A percentile compares a stretch with the other conserved stretches of the same genome.
Conservation (phyloP, 148 eudicot species). For the Simmondsia chinensis region DNA sequence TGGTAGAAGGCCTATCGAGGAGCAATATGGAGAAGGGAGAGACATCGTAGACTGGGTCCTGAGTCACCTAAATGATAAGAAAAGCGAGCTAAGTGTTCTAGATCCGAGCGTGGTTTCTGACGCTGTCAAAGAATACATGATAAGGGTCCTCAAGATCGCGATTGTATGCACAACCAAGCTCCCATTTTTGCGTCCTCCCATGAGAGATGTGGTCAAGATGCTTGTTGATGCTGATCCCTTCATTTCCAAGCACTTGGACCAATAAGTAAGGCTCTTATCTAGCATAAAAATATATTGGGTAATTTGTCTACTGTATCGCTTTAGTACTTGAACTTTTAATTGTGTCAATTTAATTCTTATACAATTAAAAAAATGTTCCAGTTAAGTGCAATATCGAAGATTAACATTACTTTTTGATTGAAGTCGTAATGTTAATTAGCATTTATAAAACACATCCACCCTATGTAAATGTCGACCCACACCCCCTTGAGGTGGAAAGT, state of each 20-base stretch:
- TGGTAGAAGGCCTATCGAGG: slow-evolving; percentile 58
- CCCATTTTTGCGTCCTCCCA: slow-evolving; percentile 61
- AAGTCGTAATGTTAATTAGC: too few species aligned
- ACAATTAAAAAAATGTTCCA: too few species aligned
- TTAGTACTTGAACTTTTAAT: too few species aligned
- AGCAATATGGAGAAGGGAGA: slow-evolving; percentile 65
- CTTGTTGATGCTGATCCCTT: slow-evolving; percentile 55
- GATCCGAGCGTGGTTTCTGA: slow-evolving; percentile 10
- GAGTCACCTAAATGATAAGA: slow-evolving; percentile 14
- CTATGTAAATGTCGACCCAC: too few species aligned
- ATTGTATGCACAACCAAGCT: slow-evolving; percentile 60
- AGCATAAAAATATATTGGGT: background rate
- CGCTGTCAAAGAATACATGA: slow-evolving; percentile 14
- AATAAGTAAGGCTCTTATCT: background rate
- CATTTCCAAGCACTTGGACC: slow-evolving; percentile 1
- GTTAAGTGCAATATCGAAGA: too few species aligned
- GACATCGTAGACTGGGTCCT: slow-evolving; percentile 73
- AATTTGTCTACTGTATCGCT: too few species aligned
- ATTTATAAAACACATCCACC: too few species aligned
- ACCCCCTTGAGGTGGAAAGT: too few species aligned
- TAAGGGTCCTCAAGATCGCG: slow-evolving; percentile 46
- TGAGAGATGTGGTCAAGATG: slow-evolving; percentile 94
- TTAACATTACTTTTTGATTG: too few species aligned
- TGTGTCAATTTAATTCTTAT: too few species aligned
- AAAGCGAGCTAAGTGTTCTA: slow-evolving; percentile 10